Evolutionary conservation across 768 basidiomycete genomes (phyloP).

Genomic region (Rhizopogon vinicolor): DNA sequence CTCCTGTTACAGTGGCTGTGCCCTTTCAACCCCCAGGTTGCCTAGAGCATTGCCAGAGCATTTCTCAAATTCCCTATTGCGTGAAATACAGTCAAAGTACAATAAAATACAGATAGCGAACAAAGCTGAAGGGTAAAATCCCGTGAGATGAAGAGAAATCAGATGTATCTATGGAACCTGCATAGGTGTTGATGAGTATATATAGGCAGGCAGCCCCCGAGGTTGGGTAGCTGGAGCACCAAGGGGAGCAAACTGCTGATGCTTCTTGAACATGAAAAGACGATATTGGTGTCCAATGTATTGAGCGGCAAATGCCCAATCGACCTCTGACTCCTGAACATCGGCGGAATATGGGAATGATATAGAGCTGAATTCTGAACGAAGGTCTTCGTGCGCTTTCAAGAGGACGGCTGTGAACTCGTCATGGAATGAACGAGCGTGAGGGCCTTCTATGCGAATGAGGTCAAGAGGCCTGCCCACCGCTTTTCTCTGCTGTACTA

Average conservation of each 20-base stretch:
- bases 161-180: background rate
- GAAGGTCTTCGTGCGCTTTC: constrained; percentile 24
- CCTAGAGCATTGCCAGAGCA: too few species aligned
- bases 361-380: constrained; percentile 13
- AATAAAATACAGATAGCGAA: background rate
- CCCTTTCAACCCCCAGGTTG: too few species aligned
- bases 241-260: constrained; percentile 19
- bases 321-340: constrained; percentile 14
- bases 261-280: constrained; percentile 23
- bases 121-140: background rate
- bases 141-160: background rate
- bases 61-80: background rate
- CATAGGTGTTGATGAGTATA: background rate
- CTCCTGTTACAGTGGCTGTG: background rate
- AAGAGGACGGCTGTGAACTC: constrained; percentile 16
- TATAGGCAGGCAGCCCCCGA: background rate
- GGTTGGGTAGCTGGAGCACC: constrained; percentile 3
- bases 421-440: constrained; percentile 20
- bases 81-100: background rate
- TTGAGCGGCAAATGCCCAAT: constrained; percentile 22
- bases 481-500: constrained; percentile 24
- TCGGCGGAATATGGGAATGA: constrained; percentile 11
- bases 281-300: constrained; percentile 29
- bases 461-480: constrained; percentile 23
- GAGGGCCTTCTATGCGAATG: constrained; percentile 22